phyloP scores from a whole-genome alignment of 768 basidiomycete genomes.

The Tulasnella sp. region DNA sequence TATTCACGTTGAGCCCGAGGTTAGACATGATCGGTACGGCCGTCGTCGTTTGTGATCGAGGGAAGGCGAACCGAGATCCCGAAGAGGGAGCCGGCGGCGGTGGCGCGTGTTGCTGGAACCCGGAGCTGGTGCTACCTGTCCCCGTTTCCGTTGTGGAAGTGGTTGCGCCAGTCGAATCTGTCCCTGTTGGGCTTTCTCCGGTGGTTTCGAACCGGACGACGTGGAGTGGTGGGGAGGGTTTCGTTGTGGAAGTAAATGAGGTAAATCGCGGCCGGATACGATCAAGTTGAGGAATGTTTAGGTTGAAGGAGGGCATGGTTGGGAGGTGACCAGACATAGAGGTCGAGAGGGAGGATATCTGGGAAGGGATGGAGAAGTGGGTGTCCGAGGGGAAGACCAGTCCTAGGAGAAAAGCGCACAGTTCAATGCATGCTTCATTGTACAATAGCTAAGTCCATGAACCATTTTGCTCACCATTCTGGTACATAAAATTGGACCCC shows the following conservation, averaged over 20 bases:
- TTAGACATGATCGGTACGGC: slow-evolving; percentile 7
- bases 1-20: slow-evolving; percentile 9
- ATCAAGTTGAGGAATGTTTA: background rate
- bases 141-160: slow-evolving; percentile 16
- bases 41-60: slow-evolving; percentile 2
- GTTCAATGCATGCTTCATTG: no score
- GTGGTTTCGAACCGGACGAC: slow-evolving; percentile 19
- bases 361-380: slow-evolving; percentile 35
- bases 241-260: slow-evolving; percentile 45
- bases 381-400: background rate
- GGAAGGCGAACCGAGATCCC: slow-evolving; percentile 7
- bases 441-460: no score
- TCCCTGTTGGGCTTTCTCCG: slow-evolving; percentile 43
- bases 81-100: background rate
- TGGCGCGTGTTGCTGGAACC: background rate
- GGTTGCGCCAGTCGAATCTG: slow-evolving; percentile 22
- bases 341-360: background rate
- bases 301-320: slow-evolving; percentile 10
- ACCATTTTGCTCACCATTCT: no score
- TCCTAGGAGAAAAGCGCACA: background rate
- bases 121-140: slow-evolving; percentile 2
- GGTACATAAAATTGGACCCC: no score
- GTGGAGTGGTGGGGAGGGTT: background rate
- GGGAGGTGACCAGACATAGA: slow-evolving; percentile 9
- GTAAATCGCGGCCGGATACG: slow-evolving; percentile 68